phyloP scores from a whole-genome alignment of 192 early-diverging fungal species.

The Rhizophagus prolifer region DNA sequence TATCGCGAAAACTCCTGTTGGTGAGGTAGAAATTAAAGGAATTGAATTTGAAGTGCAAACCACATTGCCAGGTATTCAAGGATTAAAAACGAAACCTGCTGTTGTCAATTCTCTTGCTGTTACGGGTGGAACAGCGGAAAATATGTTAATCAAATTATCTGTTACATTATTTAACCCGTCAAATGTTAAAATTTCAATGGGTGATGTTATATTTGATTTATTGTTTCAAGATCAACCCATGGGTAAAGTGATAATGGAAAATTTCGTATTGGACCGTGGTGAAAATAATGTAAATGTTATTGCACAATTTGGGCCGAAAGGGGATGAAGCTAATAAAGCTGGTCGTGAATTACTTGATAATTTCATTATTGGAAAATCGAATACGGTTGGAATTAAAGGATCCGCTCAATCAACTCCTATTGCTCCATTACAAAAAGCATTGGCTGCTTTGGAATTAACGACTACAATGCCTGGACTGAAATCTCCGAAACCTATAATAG shows the following conservation, averaged over 20 bases:
- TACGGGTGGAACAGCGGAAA: conserved; percentile 49
- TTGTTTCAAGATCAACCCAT: conserved; percentile 39
- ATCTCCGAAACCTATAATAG: conserved; percentile 38
- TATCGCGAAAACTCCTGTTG: conserved; percentile 54
- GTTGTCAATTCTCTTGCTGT: conserved; percentile 56
- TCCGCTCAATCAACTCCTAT: conserved; percentile 38
- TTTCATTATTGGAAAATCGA: conserved; percentile 41
- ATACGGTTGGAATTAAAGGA: conserved; percentile 45
- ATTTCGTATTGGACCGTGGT: conserved; percentile 51
- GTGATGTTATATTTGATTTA: conserved; percentile 45
- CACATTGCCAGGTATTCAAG: conserved; percentile 53
- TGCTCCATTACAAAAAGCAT: conserved; percentile 43
- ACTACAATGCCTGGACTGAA: conserved; percentile 45
- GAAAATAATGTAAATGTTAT: conserved; percentile 39
- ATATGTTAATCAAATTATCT: conserved; percentile 43
- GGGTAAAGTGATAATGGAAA: conserved; percentile 44
- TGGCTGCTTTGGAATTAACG: conserved; percentile 40
- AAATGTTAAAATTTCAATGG: conserved; percentile 50
- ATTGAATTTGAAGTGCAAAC: conserved; percentile 57
- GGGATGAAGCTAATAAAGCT: conserved; percentile 31
- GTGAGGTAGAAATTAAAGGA: conserved; percentile 48
- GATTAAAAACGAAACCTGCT: conserved; percentile 51
- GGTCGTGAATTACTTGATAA: conserved; percentile 41
- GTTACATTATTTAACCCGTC: conserved; percentile 53
- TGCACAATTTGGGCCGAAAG: conserved; percentile 44